phyloP scores from a whole-genome alignment of 1,139 yeast species.

The Yamadazyma triangularis region DNA sequence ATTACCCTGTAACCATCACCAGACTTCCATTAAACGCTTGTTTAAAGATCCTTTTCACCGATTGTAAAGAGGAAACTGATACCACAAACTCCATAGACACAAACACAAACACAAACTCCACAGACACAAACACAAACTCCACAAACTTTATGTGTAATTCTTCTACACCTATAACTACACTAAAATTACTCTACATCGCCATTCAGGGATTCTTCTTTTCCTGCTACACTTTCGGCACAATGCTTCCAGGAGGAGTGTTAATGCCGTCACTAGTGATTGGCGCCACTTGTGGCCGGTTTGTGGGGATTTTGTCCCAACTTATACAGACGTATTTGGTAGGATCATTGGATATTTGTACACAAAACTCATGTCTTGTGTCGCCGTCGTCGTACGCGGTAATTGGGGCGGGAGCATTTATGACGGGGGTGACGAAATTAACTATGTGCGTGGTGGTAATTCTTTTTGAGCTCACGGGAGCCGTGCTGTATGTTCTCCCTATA shows the following conservation, averaged over 20 bases:
- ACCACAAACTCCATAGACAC: no score
- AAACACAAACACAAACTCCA: no score
- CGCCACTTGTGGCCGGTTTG: slow-evolving; percentile 60
- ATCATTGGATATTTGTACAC: slow-evolving; percentile 45
- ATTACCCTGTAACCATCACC: slow-evolving; percentile 54
- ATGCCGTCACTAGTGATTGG: slow-evolving; percentile 71
- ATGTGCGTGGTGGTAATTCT: slow-evolving; percentile 54
- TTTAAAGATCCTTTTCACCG: slow-evolving; percentile 57
- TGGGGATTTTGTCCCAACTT: slow-evolving; percentile 57
- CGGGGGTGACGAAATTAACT: slow-evolving; percentile 54
- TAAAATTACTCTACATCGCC: slow-evolving; percentile 43
- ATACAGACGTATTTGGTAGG: slow-evolving; percentile 44
- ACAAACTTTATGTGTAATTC: slow-evolving; percentile 36
- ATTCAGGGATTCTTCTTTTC: slow-evolving; percentile 53
- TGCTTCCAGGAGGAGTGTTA: slow-evolving; percentile 64
- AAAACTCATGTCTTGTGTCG: slow-evolving; percentile 48
- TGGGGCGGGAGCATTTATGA: slow-evolving; percentile 56
- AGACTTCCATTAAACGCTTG: slow-evolving; percentile 54
- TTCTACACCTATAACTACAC: slow-evolving; percentile 19
- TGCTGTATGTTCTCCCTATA: slow-evolving; percentile 54
- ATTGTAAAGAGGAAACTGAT: slow-evolving; percentile 41
- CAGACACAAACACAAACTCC: slow-evolving; percentile 14
- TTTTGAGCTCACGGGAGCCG: slow-evolving; percentile 58
- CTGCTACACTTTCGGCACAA: slow-evolving; percentile 55
- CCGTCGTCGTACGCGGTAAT: slow-evolving; percentile 61